Conservation (phyloP, 768 basidiomycete genomes). For the Paxillus rubicundulus region DNA sequence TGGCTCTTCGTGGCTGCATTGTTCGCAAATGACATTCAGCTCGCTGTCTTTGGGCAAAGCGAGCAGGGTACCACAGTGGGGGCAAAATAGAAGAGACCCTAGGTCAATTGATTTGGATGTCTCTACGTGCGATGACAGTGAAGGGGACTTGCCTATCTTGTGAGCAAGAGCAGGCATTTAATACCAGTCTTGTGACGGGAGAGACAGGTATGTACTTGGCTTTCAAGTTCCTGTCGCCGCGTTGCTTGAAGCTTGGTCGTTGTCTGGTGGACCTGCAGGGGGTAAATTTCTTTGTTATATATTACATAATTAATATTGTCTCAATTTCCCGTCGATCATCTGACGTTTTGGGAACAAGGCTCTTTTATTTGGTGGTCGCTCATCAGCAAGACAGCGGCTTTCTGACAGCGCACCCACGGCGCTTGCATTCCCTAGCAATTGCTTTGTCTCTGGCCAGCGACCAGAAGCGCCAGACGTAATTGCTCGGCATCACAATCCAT, state of each 20-base stretch:
- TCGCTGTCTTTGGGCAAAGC: conserved; percentile 76
- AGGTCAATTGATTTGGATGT: conserved; percentile 4
- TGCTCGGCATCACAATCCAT: background rate
- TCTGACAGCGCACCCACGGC: conserved; percentile 12
- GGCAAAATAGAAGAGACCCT: conserved; percentile 95
- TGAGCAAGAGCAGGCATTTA: conserved; percentile 37
- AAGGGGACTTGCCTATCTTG: conserved; percentile 43
- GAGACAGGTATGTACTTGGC: background rate
- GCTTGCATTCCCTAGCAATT: background rate
- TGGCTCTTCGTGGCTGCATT: conserved; percentile 84
- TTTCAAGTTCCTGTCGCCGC: too few relatives aligned
- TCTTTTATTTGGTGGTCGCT: conserved; percentile 5
- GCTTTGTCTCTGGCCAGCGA: conserved; percentile 8
- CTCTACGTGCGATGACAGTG: background rate
- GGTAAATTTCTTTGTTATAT: too few relatives aligned
- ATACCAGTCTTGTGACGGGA: background rate
- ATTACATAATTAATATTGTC: background rate
- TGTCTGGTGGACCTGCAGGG: too few relatives aligned
- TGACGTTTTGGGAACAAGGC: conserved; percentile 21
- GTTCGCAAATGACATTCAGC: conserved; percentile 76
- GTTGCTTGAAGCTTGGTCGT: too few relatives aligned
- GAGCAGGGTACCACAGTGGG: conserved; percentile 87
- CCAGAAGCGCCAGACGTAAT: conserved; percentile 2
- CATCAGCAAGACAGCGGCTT: background rate
- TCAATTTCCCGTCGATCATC: conserved; percentile 18